These are phyloP conservation scores for Torulaspora globosa DNA, from an alignment of 1,139 yeast species.

Conservation along the genomic window DNA sequence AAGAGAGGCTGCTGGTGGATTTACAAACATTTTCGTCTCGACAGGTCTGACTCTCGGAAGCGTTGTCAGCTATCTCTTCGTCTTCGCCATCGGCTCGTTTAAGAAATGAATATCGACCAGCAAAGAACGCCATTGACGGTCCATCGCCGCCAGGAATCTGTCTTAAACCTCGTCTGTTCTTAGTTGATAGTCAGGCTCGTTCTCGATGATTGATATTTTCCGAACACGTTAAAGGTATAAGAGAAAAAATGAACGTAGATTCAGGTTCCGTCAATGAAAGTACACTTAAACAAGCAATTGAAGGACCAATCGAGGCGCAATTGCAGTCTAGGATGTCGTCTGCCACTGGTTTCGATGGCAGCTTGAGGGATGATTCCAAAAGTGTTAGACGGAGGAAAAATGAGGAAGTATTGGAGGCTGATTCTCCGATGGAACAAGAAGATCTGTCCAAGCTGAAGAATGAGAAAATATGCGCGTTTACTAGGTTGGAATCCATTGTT, in stretches of 20 bases:
- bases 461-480: constrained; percentile 23
- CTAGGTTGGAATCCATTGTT: constrained; percentile 43
- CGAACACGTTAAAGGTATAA: constrained; percentile 11
- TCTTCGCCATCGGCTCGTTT: constrained; percentile 28
- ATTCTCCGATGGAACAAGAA: constrained; percentile 18
- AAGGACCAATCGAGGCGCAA: constrained; percentile 7
- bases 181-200: constrained; percentile 1
- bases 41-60: constrained; percentile 77
- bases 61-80: constrained; percentile 64
- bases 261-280: constrained; percentile 2
- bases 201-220: constrained; percentile 2
- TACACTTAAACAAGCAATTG: not conserved
- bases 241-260: constrained; percentile 7
- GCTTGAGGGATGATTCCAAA: constrained; percentile 11
- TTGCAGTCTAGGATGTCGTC: constrained; percentile 17
- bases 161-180: not conserved
- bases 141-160: not conserved
- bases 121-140: not conserved
- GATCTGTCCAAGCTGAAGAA: constrained; percentile 21
- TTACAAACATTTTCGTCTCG: constrained; percentile 72
- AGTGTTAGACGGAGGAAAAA: constrained; percentile 17
- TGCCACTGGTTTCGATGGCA: constrained; percentile 20
- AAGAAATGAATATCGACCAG: not conserved
- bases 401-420: constrained; percentile 10
- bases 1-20: constrained; percentile 91